Evolutionary conservation across 1,284 basidiomycete species (phyloP).

Genomic region (Meripilus lineatus): DNA sequence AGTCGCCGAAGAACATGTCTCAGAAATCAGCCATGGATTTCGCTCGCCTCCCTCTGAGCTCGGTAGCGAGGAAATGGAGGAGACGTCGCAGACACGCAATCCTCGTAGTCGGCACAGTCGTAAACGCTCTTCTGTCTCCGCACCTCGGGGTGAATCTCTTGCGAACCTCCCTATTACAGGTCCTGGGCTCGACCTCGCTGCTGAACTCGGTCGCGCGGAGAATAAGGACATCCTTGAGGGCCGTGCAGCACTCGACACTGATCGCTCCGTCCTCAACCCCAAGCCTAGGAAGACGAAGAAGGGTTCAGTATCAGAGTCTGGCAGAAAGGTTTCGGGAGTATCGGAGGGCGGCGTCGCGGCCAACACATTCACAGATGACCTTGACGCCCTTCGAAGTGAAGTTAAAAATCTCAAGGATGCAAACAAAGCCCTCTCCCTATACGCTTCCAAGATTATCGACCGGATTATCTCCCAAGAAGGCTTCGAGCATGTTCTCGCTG

Average conservation of each 20-base stretch:
- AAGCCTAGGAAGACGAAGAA: constrained; percentile 56
- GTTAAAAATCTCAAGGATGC: constrained; percentile 90
- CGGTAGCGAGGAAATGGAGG: constrained; percentile 20
- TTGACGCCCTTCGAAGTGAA: constrained; percentile 71
- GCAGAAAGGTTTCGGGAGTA: constrained; percentile 31
- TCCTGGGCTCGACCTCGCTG: constrained; percentile 84
- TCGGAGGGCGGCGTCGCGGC: constrained; percentile 35
- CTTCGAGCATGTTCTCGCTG: constrained; percentile 89
- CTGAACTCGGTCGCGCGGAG: constrained; percentile 85
- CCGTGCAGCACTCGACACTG: constrained; percentile 45
- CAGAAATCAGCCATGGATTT: constrained; percentile 34
- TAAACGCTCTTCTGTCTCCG: constrained; percentile 46
- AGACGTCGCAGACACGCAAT: constrained; percentile 30
- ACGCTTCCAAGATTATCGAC: constrained; percentile 95
- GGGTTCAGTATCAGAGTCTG: constrained; percentile 28
- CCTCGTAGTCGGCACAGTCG: constrained; percentile 47
- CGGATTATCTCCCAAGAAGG: constrained; percentile 92
- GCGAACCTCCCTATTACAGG: constrained; percentile 79
- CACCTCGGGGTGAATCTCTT: constrained; percentile 64
- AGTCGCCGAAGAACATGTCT: constrained; percentile 29
- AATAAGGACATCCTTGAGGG: constrained; percentile 70
- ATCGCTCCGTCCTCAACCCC: constrained; percentile 38
- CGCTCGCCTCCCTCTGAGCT: constrained; percentile 24
- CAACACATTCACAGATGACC: constrained; percentile 36
- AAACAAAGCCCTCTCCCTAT: constrained; percentile 90